Percentiles rank a stretch among this genome's conserved stretches.
These are phyloP conservation scores for Scleroderma citrinum DNA, from an alignment of 768 basidiomycete genomes.

Conservation along the genomic window DNA sequence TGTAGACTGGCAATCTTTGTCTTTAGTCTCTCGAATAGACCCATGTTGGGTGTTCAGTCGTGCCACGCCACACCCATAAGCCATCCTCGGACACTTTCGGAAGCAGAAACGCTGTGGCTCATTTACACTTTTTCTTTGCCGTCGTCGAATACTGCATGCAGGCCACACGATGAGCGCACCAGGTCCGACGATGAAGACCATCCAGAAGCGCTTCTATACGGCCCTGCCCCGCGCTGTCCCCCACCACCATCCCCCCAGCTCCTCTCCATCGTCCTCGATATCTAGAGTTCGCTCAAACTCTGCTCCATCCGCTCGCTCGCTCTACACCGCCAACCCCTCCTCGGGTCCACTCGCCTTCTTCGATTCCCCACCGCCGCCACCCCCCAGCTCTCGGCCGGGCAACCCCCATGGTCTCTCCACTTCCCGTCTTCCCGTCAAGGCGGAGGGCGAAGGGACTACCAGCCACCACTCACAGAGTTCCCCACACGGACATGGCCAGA, in stretches of 20 bases:
- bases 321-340: constrained; percentile 34
- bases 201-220: constrained; percentile 47
- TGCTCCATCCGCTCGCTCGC: constrained; percentile 33
- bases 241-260: constrained; percentile 11
- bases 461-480: constrained; percentile 26
- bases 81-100: no score
- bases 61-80: no score
- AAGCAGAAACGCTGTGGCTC: no score
- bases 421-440: constrained; percentile 41
- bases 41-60: no score
- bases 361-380: constrained; percentile 32
- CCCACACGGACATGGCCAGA: constrained; percentile 31
- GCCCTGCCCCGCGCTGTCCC: constrained; percentile 34
- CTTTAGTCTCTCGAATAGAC: background rate
- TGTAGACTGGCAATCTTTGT: constrained; percentile 21
- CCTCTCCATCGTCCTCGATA: constrained; percentile 26
- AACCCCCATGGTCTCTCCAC: constrained; percentile 35
- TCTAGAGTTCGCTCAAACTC: constrained; percentile 43
- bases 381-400: constrained; percentile 35
- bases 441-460: constrained; percentile 36
- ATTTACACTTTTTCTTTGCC: no score
- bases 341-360: constrained; percentile 35
- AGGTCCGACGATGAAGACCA: constrained; percentile 40
- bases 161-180: constrained; percentile 27
- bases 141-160: no score